Evolutionary conservation across 257 asterid species (phyloP), one percentile per base, ranked within the genome.

Genomic region (Misopates orontium): DNA sequence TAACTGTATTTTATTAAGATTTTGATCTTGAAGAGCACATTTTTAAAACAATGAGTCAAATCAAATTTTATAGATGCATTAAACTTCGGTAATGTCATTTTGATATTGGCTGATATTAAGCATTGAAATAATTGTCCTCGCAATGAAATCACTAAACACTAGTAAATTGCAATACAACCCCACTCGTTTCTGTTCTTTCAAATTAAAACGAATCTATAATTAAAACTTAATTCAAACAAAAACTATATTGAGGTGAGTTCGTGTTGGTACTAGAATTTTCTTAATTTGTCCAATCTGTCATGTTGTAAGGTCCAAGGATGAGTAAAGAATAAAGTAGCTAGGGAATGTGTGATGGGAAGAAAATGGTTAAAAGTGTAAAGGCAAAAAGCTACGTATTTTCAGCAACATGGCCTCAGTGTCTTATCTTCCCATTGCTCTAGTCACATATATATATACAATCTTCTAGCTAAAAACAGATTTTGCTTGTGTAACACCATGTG

Each of bases 361-460:
- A 73, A 36, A 54, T 47, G 62, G 45, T 50, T 52, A 71, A 62
- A 79, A 57, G 52, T 51, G 41, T 62, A 71, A 78, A 78, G 68
- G 68, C 20, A 70, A 80, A 83, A 80, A 36, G 42, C 42, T 36
- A 36, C 42, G 8, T 10, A 73, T 80, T 82, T 74, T 82, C 40
- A 44, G 19, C 82, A 78, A 78, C 85, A 77, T 83, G 83, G 84
- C 36, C 32, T 83, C 80, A 61, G 8, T 79, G 78, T 72, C 50
- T 40, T 62, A 31, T 55, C 49, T 76, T 40, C 61, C 60, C 24
- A 49, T 17, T 22, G 2, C 9, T 64, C 2, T 16, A 75, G 53
- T 59, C 12, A 49, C 28, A 3, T 28, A 28, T 28, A 28, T 2
- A n/a, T n/a, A 2, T 28, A 52, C 66, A 39, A 42, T 64, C 47